phyloP scores from a whole-genome alignment of 1,284 basidiomycete genomes.

The Inonotus obliquus region DNA sequence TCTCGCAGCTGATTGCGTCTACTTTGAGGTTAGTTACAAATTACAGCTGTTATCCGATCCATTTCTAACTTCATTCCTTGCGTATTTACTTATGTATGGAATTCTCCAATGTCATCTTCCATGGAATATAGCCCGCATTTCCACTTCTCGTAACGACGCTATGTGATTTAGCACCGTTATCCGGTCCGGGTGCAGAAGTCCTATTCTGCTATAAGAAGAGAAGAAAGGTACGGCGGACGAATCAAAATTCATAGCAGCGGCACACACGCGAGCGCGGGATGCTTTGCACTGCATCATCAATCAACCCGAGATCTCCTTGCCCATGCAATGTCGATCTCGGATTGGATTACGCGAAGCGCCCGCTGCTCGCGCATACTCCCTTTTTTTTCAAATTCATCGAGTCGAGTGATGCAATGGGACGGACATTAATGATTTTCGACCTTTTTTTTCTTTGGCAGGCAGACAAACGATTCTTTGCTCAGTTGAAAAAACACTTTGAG shows the following conservation, averaged over 20 bases:
- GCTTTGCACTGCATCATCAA: not conserved
- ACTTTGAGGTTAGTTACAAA: slow-evolving; percentile 56
- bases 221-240: slow-evolving; percentile 58
- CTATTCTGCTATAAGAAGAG: slow-evolving; percentile 94
- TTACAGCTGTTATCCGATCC: not conserved
- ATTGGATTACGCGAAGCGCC: not conserved
- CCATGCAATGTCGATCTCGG: not conserved
- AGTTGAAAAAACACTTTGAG: slow-evolving; percentile 80
- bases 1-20: slow-evolving; percentile 90
- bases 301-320: not conserved
- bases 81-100: not conserved
- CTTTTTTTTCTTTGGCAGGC: slow-evolving; percentile 52
- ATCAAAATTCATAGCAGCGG: not conserved
- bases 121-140: slow-evolving; percentile 60
- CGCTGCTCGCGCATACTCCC: not conserved
- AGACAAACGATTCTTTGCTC: slow-evolving; percentile 83
- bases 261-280: not conserved
- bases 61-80: not conserved
- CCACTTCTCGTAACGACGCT: slow-evolving; percentile 83
- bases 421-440: not conserved
- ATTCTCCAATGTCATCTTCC: not conserved
- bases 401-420: not conserved
- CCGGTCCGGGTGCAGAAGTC: slow-evolving; percentile 51
- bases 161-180: slow-evolving; percentile 46
- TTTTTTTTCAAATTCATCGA: not conserved